Evolutionary conservation across 108 stramenopile genomes (phyloP).

Genomic region (Aureococcus anophagefferens): DNA sequence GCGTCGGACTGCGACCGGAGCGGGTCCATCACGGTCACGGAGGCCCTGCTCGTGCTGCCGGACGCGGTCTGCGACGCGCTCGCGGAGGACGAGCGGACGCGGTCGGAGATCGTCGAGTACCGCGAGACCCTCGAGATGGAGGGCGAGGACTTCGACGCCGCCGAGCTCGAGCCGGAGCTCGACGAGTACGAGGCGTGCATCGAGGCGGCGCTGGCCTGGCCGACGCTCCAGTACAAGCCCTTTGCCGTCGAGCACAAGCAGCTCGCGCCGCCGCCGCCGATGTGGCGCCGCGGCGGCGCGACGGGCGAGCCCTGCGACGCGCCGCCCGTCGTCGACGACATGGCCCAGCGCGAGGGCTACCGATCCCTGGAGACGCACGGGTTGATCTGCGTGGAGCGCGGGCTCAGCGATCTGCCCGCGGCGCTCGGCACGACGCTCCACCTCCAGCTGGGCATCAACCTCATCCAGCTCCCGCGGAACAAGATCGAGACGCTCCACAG

Average conservation of each 20-base stretch:
- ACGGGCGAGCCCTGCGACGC: background rate
- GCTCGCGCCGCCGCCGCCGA: background rate
- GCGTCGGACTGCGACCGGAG: too few relatives aligned
- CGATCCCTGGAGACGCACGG: background rate
- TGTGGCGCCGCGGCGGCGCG: background rate
- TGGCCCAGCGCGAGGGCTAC: background rate
- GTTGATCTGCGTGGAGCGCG: background rate
- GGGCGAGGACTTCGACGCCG: too few relatives aligned
- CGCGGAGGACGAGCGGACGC: too few relatives aligned
- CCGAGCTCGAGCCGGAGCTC: too few relatives aligned
- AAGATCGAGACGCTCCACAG: background rate
- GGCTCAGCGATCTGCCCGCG: background rate
- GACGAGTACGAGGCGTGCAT: too few relatives aligned
- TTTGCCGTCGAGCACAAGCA: background rate
- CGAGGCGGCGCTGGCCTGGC: too few relatives aligned
- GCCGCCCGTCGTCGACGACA: background rate
- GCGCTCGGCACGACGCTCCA: background rate
- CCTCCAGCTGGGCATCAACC: background rate
- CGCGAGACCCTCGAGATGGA: too few relatives aligned
- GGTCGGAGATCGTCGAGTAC: too few relatives aligned
- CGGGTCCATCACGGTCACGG: too few relatives aligned
- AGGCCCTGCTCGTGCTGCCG: too few relatives aligned
- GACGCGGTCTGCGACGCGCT: too few relatives aligned
- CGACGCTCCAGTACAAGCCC: background rate
- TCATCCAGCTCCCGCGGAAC: background rate